Evolutionary conservation across 495 filamentous ascomycete species (phyloP), one percentile per base, ranked within the genome.

Genomic region (Bacidia rubella): DNA sequence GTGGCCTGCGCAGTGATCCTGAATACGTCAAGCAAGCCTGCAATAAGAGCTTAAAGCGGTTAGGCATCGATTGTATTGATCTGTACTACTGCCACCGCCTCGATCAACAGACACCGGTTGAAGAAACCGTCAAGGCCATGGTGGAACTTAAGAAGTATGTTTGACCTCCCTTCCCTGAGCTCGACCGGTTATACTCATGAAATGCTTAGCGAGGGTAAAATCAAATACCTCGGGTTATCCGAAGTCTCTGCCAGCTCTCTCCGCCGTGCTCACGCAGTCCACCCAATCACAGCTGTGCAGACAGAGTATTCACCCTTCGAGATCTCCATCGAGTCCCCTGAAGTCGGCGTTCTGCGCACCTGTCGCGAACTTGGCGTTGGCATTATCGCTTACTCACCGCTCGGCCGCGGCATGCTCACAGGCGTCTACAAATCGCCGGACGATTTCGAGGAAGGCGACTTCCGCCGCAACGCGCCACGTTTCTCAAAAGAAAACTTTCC

Each of bases 201-300:
- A n/a, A n/a, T n/a, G n/a, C 5, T 35, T 15, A 35, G 29, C 29
- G 64, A 73, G 47, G 70, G 73, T 21, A 69, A 81, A 49, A 75
- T 81, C 52, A 64, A 66, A 4, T 65, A 75, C 40, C 58, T 81
- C 0, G 78, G 78, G 9, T 60, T 81, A 20, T 46, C 63, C 47
- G 81, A 85, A 57, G 72, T 74, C 51, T 74, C 70, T 43, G 68
- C 78, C 0, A 65, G 71, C 2, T 77, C 81, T 0, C 67, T 86
- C 15, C 75, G 79, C 0, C 75, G 82, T 20, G 79, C 79, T 1
- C 56, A 67, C 58, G 72, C 69, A 47, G 55, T 80, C n/a, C 67
- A 73, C 23, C 77, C 69, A 23, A 73, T 84, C 45, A 58, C 70
- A 32, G 74, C 73, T 17, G 72, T 80, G 11, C 74, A 84, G 60